Evolutionary conservation across 176 grass and related monocot species (phyloP).

Genomic region (Musa itinerans): DNA sequence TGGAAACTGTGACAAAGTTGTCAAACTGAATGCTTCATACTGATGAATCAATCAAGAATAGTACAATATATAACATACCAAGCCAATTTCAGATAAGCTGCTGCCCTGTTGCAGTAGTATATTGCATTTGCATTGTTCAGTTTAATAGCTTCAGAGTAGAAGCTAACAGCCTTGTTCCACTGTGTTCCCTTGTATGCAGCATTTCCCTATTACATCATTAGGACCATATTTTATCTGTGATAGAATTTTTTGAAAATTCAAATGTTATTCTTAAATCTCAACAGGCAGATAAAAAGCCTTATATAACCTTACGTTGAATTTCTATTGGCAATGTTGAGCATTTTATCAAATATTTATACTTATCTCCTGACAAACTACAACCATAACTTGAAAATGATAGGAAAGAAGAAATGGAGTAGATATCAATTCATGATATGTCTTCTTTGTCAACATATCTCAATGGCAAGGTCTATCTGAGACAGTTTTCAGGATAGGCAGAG

Average conservation of each 20-base stretch:
- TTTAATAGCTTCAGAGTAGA: constrained; percentile 78
- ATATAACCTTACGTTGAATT: neutral
- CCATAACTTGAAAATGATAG: neutral
- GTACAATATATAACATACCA: constrained; percentile 36
- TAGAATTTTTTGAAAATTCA: neutral
- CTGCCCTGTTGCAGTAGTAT: constrained; percentile 95
- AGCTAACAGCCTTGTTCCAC: constrained; percentile 74
- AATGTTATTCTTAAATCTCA: neutral
- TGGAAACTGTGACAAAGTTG: constrained; percentile 51
- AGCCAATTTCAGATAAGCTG: constrained; percentile 82
- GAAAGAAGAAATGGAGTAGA: neutral
- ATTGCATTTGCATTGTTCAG: constrained; percentile 71
- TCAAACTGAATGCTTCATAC: constrained; percentile 17
- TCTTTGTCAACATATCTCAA: neutral
- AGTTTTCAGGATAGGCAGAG: neutral
- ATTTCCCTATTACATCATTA: constrained; percentile 58
- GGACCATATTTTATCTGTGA: neutral
- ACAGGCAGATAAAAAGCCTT: neutral
- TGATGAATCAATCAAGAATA: constrained; percentile 16
- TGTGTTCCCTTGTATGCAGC: constrained; percentile 65
- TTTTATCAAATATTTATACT: neutral
- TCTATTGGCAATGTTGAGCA: neutral
- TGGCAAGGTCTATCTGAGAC: neutral
- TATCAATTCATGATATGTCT: neutral
- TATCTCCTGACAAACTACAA: neutral